Percentiles rank a stretch among this genome's conserved stretches.
phyloP scores from a whole-genome alignment of 164 flowering plant species.

The Stephania cephalantha region DNA sequence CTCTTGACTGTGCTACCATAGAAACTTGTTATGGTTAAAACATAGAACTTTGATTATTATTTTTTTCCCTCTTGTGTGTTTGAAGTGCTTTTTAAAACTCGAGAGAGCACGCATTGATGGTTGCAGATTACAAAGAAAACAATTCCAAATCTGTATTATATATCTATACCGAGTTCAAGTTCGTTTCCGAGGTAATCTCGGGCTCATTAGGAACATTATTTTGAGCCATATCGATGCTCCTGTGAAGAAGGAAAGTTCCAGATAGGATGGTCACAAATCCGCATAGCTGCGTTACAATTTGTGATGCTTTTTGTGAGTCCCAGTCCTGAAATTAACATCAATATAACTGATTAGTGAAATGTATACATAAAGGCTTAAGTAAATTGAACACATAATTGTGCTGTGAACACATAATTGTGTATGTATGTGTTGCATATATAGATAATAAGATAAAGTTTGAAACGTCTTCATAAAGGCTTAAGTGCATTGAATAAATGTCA shows the following conservation, averaged over 20 bases:
- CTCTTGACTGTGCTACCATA: too few relatives aligned
- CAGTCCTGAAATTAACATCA: constrained; percentile 44
- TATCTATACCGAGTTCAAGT: background rate
- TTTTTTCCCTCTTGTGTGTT: background rate
- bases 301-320: constrained; percentile 62
- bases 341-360: background rate
- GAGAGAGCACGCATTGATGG: background rate
- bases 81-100: background rate
- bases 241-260: constrained; percentile 80
- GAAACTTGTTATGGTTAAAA: too few relatives aligned
- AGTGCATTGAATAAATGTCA: too few relatives aligned
- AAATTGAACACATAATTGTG: too few relatives aligned
- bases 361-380: too few relatives aligned
- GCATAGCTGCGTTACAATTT: constrained; percentile 58
- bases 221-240: constrained; percentile 64
- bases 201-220: constrained; percentile 6
- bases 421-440: too few relatives aligned
- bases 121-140: background rate
- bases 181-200: constrained; percentile 11
- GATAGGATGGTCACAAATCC: constrained; percentile 72
- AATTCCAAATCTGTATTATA: background rate
- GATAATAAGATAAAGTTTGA: too few relatives aligned
- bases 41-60: too few relatives aligned
- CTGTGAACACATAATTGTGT: too few relatives aligned
- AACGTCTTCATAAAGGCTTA: too few relatives aligned